Evolutionary conservation across 2,329 filamentous ascomycete genomes (phyloP).

Genomic region (Zarea fungicola): DNA sequence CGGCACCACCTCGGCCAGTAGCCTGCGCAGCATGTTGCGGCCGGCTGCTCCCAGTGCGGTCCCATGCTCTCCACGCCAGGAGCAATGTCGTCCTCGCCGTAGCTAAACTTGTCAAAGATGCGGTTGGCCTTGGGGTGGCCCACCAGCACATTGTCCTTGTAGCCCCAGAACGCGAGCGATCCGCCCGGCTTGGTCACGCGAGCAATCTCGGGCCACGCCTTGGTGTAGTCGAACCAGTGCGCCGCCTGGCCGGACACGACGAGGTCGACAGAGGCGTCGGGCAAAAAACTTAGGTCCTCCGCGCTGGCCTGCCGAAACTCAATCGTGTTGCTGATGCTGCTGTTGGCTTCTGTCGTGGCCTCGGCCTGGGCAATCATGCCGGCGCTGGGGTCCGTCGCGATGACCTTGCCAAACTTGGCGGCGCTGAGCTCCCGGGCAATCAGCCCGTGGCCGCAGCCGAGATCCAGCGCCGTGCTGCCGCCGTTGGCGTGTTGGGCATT

Average conservation of each 20-base stretch:
- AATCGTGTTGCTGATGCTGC: no score
- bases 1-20: slow-evolving; percentile 46
- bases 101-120: slow-evolving; percentile 51
- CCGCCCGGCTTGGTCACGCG: slow-evolving; percentile 50
- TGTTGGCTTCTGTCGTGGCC: slow-evolving; percentile 31
- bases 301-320: slow-evolving; percentile 45
- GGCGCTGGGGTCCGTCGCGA: slow-evolving; percentile 52
- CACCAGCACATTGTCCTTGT: slow-evolving; percentile 58
- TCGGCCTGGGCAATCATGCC: slow-evolving; percentile 52
- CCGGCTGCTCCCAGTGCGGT: slow-evolving; percentile 59
- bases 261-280: slow-evolving; percentile 46
- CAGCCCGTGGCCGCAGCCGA: slow-evolving; percentile 60
- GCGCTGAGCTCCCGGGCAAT: slow-evolving; percentile 48
- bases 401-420: slow-evolving; percentile 45
- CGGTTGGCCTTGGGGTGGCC: slow-evolving; percentile 45
- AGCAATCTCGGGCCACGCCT: slow-evolving; percentile 50
- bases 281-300: slow-evolving; percentile 49
- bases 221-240: slow-evolving; percentile 60
- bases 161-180: slow-evolving; percentile 61
- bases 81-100: slow-evolving; percentile 41
- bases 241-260: slow-evolving; percentile 51
- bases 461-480: slow-evolving; percentile 47
- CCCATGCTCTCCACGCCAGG: slow-evolving; percentile 47
- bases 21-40: slow-evolving; percentile 46
- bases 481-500: slow-evolving; percentile 26